phyloP scores from a whole-genome alignment of 176 grass and related monocot genomes.

The Musa beccarii region DNA sequence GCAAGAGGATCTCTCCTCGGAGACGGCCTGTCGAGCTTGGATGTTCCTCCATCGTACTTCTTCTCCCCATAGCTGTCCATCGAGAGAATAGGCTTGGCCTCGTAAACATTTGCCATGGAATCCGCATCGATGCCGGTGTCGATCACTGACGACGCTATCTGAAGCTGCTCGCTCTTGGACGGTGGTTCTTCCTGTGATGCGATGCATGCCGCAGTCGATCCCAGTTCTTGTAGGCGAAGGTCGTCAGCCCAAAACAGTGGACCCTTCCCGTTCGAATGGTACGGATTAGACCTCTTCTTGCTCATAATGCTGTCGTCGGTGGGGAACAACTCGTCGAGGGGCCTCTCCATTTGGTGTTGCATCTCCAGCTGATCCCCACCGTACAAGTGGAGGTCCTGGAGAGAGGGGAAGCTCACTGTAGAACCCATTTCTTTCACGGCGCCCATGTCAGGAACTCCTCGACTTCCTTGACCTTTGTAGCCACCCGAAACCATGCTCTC shows the following conservation, averaged over 20 bases:
- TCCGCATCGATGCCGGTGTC: constrained; percentile 51
- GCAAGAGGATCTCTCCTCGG: constrained; percentile 53
- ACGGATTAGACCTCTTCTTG: constrained; percentile 49
- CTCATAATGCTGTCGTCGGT: constrained; percentile 35
- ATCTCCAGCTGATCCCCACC: constrained; percentile 62
- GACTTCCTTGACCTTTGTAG: constrained; percentile 59
- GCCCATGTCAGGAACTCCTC: constrained; percentile 48
- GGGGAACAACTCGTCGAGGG: constrained; percentile 51
- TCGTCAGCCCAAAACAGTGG: constrained; percentile 69
- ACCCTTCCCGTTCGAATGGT: constrained; percentile 44
- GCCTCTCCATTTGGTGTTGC: constrained; percentile 68
- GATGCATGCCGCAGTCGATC: constrained; percentile 11
- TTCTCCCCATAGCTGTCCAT: constrained; percentile 58
- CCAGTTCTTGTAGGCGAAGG: constrained; percentile 24
- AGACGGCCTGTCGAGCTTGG: constrained; percentile 64
- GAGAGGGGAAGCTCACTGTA: constrained; percentile 56
- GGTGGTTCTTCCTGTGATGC: constrained; percentile 20
- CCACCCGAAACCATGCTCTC: constrained; percentile 38
- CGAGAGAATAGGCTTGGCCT: constrained; percentile 57
- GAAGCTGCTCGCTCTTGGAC: constrained; percentile 59
- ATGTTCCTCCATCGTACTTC: constrained; percentile 23
- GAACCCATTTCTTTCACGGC: constrained; percentile 48
- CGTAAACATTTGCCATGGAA: constrained; percentile 54
- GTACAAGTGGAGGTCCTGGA: constrained; percentile 76
- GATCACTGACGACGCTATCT: constrained; percentile 54